These are phyloP conservation scores for Skeletonema costatum DNA, from an alignment of 108 stramenopile species.

Conservation along the genomic window DNA sequence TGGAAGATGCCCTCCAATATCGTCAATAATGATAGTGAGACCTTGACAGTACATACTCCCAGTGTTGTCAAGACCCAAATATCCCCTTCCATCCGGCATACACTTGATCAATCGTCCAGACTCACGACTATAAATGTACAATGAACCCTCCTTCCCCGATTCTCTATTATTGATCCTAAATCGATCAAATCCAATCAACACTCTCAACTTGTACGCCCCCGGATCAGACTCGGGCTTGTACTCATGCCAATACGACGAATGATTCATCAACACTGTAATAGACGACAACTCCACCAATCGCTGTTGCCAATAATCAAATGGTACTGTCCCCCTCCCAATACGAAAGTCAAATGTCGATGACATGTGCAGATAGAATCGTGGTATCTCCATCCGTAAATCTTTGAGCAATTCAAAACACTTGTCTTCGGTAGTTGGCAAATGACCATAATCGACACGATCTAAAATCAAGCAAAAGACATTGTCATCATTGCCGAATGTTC, in stretches of 20 bases:
- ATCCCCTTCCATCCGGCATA: conserved; percentile 17
- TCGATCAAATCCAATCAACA: conserved; percentile 26
- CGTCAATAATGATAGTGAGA: conserved; percentile 25
- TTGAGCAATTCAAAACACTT: conserved; percentile 10
- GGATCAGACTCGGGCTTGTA: not conserved
- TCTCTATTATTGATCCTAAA: conserved; percentile 7
- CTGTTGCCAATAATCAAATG: conserved; percentile 58
- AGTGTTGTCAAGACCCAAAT: conserved; percentile 1
- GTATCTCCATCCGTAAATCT: conserved; percentile 39
- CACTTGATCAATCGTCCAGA: conserved; percentile 44
- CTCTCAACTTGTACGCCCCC: not conserved
- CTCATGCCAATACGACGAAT: conserved; percentile 17
- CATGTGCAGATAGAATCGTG: conserved; percentile 59
- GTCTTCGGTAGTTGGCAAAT: not conserved
- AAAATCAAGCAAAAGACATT: conserved; percentile 33
- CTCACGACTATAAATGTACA: conserved; percentile 58
- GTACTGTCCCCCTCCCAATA: conserved; percentile 20
- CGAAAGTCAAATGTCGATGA: conserved; percentile 44
- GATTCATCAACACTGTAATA: conserved; percentile 45
- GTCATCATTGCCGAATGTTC: not conserved
- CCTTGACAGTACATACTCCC: conserved; percentile 22
- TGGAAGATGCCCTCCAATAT: conserved; percentile 27
- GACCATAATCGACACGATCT: conserved; percentile 19
- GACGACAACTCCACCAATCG: conserved; percentile 56
- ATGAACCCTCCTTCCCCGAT: conserved; percentile 4